phyloP scores from a whole-genome alignment of 1,284 basidiomycete genomes.

The Trametes polyzona region DNA sequence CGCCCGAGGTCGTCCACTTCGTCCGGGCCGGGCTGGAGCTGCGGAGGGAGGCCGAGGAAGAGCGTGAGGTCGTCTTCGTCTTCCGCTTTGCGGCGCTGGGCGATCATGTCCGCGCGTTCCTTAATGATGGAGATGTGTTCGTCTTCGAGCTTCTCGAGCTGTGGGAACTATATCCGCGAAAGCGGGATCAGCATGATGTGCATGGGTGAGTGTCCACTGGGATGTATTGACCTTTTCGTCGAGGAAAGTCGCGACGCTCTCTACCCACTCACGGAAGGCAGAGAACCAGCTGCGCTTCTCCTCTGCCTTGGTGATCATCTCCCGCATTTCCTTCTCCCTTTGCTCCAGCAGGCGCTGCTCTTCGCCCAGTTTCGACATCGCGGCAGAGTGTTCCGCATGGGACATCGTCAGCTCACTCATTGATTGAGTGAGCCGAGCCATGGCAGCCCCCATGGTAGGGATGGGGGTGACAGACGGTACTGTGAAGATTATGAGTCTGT shows the following conservation, averaged over 20 bases:
- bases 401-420: conserved; percentile 73
- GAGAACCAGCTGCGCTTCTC: conserved; percentile 87
- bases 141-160: conserved; percentile 84
- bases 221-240: conserved; percentile 79
- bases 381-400: conserved; percentile 65
- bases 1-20: conserved; percentile 72
- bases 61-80: conserved; percentile 82
- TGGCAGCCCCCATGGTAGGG: conserved; percentile 58
- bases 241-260: conserved; percentile 85
- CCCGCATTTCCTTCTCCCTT: conserved; percentile 80
- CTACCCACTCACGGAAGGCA: conserved; percentile 85
- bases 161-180: conserved; percentile 64
- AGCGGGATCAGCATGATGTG: neutral
- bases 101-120: conserved; percentile 76
- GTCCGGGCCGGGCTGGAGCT: conserved; percentile 40
- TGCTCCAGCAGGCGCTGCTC: conserved; percentile 75
- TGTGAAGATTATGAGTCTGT: conserved; percentile 38
- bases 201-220: neutral
- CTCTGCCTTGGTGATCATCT: conserved; percentile 81
- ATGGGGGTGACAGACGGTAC: conserved; percentile 65
- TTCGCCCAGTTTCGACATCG: conserved; percentile 62
- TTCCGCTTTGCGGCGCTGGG: conserved; percentile 68
- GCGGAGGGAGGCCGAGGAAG: conserved; percentile 66
- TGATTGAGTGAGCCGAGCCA: conserved; percentile 63
- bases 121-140: conserved; percentile 76